Base-by-base conservation (phyloP, 192 early-diverging fungal species). In the Rhizophagus clarus region DNA sequence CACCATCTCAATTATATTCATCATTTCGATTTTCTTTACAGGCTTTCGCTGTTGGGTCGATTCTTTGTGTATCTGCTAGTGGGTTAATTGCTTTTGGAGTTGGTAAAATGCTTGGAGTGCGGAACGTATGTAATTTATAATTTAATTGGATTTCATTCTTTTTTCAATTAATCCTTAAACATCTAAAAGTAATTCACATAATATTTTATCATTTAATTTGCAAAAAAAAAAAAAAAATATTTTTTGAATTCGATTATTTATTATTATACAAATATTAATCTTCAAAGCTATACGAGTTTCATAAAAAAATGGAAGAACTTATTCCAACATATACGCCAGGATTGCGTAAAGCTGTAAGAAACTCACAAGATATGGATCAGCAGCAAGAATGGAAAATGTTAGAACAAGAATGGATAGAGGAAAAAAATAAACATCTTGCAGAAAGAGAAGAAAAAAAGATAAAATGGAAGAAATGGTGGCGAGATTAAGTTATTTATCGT, bases 401-500 rank as follows among this genome's bases (percentile, higher is more conserved):
- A n/a, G 32, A 70, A 10, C 2, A 40, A 42, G 68, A 42, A 40
- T 70, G 17, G 34, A 20, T 34, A 42, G n/a, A 24, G 1, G 51
- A 56, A 7, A 56, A 22, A 22, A 56, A 56, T 56, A 20, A 56
- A 22, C n/a, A 70, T 70, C 20, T 42, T n/a, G 31, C 10, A 42
- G 68, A 70, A 2, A 40, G 37, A 37, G 34, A 70, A 11, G n/a
- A 42, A 37, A 40, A 45, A 40, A 15, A 42, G n/a, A 24, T 1
- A n/a, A 20, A 20, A n/a, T 42, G 32, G n/a, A 20, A n/a, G 10
- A 70, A 40, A 70, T 70, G 32, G 68, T 70, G 68, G 68, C 10
- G 22, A 9, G n/a, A 70, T 69, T 69, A 26, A 32, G 42, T 1
- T 72, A 60, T 66, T 80, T 88, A 95, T 74, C 93, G 84, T 67